Evolutionary conservation across 495 filamentous ascomycete species (phyloP), one percentile per base, ranked within the genome.

Genomic region (Pyrenula aspistea): DNA sequence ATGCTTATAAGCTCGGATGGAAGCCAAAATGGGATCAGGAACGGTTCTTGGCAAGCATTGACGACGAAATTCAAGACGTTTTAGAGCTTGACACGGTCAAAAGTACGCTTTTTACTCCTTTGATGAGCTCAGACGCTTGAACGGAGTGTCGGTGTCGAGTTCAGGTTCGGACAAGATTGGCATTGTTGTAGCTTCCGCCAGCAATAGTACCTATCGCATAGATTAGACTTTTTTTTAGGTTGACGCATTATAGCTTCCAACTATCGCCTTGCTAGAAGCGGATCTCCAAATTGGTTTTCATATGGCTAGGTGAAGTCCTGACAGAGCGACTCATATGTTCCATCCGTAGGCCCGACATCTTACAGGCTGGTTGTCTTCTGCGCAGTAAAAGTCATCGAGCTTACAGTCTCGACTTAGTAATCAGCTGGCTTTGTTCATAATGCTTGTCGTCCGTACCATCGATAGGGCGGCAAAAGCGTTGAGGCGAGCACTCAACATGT

Each of bases 1-100:
- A 70, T 56, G 55, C 61, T 36, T 61, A 62, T 56, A 57, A 59
- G 51, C 56, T 73, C 50, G 70, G 68, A 54, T 73, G 69, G 67
- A 49, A 66, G 20, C 70, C 69, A 49, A 62, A 61, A 48, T 73
- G 70, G 70, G 63, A 67, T 58, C 54, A 66, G 49, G 49, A 66
- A 56, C 63, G 55, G 50, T 67, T 68, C 54, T 54, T 73, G 56
- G 60, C 63, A 50, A 69, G 59, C 56, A 62, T 71, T 50, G 70
- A 69, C 60, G 63, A 73, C 22, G 70, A 73, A 57, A 56, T 71
- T 55, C 49, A 59, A 42, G 61, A 55, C 60, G 65, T 70, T 12
- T 56, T 67, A 53, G 63, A 71, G 22, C 54, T 67, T 51, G 70
- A 67, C 50, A 68, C 57, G 49, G 61, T 62, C 42, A 69, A 66